Evolutionary conservation across 2,329 filamentous ascomycete species (phyloP).

Genomic region (Penicillium sp.): DNA sequence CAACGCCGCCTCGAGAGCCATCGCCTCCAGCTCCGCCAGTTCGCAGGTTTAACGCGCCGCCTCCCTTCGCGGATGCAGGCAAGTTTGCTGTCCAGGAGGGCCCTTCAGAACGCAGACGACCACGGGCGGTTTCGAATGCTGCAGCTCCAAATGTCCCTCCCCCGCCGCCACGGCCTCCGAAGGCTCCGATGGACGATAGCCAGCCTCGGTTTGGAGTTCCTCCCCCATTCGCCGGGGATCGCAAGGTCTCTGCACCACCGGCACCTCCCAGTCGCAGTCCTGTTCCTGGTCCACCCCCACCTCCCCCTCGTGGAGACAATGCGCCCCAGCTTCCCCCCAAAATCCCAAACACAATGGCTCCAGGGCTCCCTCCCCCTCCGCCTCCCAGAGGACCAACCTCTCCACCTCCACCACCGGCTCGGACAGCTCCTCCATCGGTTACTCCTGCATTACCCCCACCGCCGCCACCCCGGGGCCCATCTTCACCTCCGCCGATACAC

Average conservation of each 20-base stretch:
- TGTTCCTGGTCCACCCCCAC: conserved; percentile 61
- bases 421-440: conserved; percentile 28
- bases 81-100: conserved; percentile 68
- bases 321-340: conserved; percentile 53
- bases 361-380: conserved; percentile 60
- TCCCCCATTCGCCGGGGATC: conserved; percentile 71
- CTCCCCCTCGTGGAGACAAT: conserved; percentile 55
- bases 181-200: conserved; percentile 69
- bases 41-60: conserved; percentile 74
- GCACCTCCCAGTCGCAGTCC: conserved; percentile 70
- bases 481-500: conserved; percentile 30
- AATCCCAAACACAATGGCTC: conserved; percentile 37
- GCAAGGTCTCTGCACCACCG: conserved; percentile 64
- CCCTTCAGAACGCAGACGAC: conserved; percentile 48
- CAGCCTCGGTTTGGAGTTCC: conserved; percentile 69
- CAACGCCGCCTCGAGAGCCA: conserved; percentile 66
- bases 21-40: conserved; percentile 61
- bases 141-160: conserved; percentile 52
- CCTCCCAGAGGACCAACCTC: conserved; percentile 48
- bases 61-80: conserved; percentile 84
- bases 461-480: conserved; percentile 41
- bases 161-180: conserved; percentile 68
- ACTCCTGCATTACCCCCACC: conserved; percentile 43
- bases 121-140: conserved; percentile 48
- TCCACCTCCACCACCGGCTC: conserved; percentile 44